Evolutionary conservation across 2,329 filamentous ascomycete species (phyloP), one percentile per base, ranked within the genome.

Genomic region (Elsinoe fawcettii): DNA sequence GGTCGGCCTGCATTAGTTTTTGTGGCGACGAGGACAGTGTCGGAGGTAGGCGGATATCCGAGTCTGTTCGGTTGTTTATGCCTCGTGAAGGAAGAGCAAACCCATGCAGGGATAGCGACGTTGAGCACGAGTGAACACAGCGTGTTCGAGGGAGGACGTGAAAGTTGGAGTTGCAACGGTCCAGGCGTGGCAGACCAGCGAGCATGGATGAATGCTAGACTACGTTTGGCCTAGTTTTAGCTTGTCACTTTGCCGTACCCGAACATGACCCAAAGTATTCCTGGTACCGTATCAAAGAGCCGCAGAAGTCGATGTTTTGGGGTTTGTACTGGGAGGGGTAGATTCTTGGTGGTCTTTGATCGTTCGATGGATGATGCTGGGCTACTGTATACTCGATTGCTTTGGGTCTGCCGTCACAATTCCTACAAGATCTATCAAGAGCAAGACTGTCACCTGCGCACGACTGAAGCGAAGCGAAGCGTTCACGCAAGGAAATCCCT

Each of bases 101-200:
- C 30, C 12, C 49, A 53, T 53, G 34, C 49, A 53, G 49, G 49
- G 32, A 53, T 20, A 14, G 34, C 18, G 22, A 34, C 20, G 30
- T 53, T 23, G 49, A 53, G 49, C 32, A 18, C 11, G 32, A 53
- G 14, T 5, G 6, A 53, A 16, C 14, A 11, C 16, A 22, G n/a
- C n/a, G n/a, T n/a, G n/a, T n/a, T n/a, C n/a, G n/a, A 25, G 6
- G 14, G 32, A 36, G 49, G 49, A 37, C 49, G 16, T 36, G 41
- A 23, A 18, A 23, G 32, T 53, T 53, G 30, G 49, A 25, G 49
- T 34, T 53, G 49, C 4, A 53, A 53, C 30, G 32, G 49, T 18
- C 11, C 25, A 53, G 49, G 49, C 49, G 49, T 53, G 49, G 49
- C 49, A 53, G 44, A 23, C 44, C 9, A 37, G 34, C 34, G 34